Percentiles rank a stretch among this genome's conserved stretches.
Evolutionary conservation across 139 green algal genomes (phyloP).

Genomic region (Chlamydomonas schloesseri): DNA sequence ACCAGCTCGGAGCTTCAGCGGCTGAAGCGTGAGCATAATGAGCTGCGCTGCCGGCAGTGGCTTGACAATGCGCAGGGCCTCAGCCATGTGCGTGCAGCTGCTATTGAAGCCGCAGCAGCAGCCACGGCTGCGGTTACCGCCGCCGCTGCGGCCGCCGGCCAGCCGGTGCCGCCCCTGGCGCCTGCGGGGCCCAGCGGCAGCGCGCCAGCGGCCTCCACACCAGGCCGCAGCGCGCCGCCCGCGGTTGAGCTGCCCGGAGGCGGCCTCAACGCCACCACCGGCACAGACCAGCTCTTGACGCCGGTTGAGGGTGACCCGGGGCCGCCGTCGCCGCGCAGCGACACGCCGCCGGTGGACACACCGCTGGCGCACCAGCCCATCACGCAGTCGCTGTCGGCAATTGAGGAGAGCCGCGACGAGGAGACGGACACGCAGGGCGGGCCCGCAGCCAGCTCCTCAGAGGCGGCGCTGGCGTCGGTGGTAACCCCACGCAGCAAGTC

Average conservation of each 20-base stretch:
- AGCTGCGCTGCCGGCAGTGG: conserved; percentile 47
- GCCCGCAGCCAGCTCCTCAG: background rate
- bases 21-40: conserved; percentile 42
- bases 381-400: conserved; percentile 13
- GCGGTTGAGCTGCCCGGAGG: background rate
- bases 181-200: background rate
- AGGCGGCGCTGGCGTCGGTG: background rate
- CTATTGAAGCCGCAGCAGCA: conserved; percentile 10
- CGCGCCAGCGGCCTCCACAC: background rate
- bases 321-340: conserved; percentile 22
- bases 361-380: background rate
- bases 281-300: background rate
- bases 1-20: conserved; percentile 35
- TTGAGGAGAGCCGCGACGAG: conserved; percentile 22
- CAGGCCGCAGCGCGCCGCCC: background rate
- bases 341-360: background rate
- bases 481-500: conserved; percentile 17
- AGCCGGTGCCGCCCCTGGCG: background rate
- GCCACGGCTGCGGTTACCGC: background rate
- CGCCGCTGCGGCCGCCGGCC: background rate
- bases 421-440: background rate
- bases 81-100: conserved; percentile 43
- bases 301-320: background rate
- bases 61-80: conserved; percentile 50
- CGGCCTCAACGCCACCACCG: conserved; percentile 22